Percentiles rank a stretch among this genome's conserved stretches.
Evolutionary conservation across 2,329 filamentous ascomycete genomes (phyloP).

Genomic region (Spiromastix sp.): DNA sequence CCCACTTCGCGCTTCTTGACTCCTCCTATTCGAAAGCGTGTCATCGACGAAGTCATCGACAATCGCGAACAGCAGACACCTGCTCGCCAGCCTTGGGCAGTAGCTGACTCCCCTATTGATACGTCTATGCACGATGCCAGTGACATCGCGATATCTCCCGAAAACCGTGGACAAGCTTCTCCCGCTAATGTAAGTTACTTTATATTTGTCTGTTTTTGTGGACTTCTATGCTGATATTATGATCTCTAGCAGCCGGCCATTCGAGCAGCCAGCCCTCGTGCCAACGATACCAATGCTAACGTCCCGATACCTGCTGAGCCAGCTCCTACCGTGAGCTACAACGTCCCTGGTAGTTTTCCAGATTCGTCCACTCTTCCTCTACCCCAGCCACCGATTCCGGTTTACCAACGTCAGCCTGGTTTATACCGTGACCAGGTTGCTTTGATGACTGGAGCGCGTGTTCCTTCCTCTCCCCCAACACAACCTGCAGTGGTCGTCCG

Average conservation of each 20-base stretch:
- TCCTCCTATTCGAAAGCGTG: slow-evolving; percentile 6
- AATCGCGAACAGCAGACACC: slow-evolving; percentile 1
- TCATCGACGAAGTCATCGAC: slow-evolving; percentile 3
- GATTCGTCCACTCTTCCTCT: not conserved
- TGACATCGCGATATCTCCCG: too few species aligned
- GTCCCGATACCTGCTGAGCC: too few species aligned
- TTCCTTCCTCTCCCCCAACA: not conserved
- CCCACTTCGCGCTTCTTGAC: slow-evolving; percentile 2
- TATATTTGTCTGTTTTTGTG: too few species aligned
- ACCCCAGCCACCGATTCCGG: slow-evolving; percentile 1
- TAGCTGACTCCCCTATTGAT: slow-evolving; percentile 4
- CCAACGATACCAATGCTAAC: too few species aligned
- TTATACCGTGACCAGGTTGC: slow-evolving; percentile 4
- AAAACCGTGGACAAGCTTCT: too few species aligned
- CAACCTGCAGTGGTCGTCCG: not conserved
- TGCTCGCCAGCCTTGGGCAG: too few species aligned
- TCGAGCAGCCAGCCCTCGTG: too few species aligned
- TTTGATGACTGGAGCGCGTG: slow-evolving; percentile 2
- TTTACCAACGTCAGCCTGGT: not conserved
- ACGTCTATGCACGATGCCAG: too few species aligned
- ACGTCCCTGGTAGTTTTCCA: slow-evolving; percentile 2
- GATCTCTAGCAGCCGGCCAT: too few species aligned
- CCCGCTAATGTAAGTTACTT: too few species aligned
- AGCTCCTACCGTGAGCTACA: not conserved
- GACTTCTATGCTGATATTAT: too few species aligned